Evolutionary conservation across 2,329 filamentous ascomycete species (phyloP).

Genomic region (Colletotrichum sp.): DNA sequence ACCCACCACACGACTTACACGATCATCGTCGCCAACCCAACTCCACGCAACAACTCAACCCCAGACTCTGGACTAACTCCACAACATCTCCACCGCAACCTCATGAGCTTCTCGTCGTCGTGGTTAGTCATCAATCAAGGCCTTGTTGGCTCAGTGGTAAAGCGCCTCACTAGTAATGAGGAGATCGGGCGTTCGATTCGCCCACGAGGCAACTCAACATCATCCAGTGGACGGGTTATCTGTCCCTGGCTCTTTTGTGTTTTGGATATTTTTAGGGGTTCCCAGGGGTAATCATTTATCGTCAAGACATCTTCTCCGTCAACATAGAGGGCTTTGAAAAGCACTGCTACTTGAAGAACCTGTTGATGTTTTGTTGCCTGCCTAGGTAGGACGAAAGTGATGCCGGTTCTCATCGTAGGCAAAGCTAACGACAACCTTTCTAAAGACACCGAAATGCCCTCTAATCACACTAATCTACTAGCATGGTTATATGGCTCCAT

Average conservation of each 20-base stretch:
- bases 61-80: not conserved
- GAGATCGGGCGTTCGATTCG: not conserved
- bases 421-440: no score
- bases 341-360: no score
- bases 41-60: not conserved
- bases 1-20: not conserved
- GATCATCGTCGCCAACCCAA: not conserved
- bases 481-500: no score
- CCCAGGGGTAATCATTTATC: no score
- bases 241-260: fast-evolving
- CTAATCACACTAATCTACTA: no score
- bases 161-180: not conserved
- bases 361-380: no score
- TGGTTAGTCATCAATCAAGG: not conserved
- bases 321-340: no score
- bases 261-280: not conserved
- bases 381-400: no score
- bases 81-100: not conserved
- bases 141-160: not conserved
- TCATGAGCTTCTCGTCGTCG: not conserved
- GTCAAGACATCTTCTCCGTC: no score
- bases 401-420: no score
- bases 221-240: fast-evolving
- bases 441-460: no score
- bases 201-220: not conserved